These are phyloP conservation scores for Talaromyces thailandensis DNA, from an alignment of 495 filamentous ascomycete species.

Conservation along the genomic window DNA sequence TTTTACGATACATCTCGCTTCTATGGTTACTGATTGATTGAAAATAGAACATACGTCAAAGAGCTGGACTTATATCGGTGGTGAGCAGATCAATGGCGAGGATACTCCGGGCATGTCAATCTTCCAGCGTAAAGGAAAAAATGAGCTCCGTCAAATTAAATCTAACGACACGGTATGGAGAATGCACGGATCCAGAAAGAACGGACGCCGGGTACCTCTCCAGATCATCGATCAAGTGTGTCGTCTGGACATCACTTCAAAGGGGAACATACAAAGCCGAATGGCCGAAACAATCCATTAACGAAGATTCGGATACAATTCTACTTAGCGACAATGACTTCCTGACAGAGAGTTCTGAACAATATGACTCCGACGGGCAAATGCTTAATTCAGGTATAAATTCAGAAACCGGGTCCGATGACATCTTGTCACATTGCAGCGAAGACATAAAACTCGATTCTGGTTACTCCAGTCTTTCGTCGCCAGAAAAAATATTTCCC, in stretches of 20 bases:
- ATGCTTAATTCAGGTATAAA: not conserved
- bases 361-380: not conserved
- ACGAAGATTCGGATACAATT: not conserved
- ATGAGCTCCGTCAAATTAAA: not conserved
- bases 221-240: not conserved
- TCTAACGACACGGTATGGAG: not conserved
- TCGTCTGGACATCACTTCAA: constrained; percentile 4
- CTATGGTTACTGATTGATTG: not conserved
- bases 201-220: not conserved
- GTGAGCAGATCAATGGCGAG: constrained; percentile 26
- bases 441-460: not conserved
- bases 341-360: not conserved
- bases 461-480: not conserved
- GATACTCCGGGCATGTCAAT: constrained; percentile 16
- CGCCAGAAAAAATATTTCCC: not conserved
- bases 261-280: not conserved
- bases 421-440: not conserved
- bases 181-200: not conserved
- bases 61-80: constrained; percentile 23
- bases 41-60: constrained; percentile 29
- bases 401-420: not conserved
- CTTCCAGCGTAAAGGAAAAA: not conserved
- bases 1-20: not conserved
- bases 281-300: not conserved
- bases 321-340: not conserved